Conservation (phyloP, 306 rosid species). For the Prunus dulcis region DNA sequence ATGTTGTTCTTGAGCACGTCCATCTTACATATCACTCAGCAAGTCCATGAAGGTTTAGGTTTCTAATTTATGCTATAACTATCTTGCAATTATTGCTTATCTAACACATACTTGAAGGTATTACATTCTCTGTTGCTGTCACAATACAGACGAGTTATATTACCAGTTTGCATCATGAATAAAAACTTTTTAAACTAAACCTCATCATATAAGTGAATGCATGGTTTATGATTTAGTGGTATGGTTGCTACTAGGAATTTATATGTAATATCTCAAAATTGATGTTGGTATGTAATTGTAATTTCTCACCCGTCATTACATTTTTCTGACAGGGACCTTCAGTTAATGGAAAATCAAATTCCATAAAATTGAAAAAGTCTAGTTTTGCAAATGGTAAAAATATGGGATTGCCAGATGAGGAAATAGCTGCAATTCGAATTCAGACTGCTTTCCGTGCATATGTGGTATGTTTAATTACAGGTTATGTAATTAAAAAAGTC, state of each 20-base stretch:
- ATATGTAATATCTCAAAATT: background rate
- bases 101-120: background rate
- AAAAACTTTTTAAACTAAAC: background rate
- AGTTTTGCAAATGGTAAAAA: constrained; percentile 42
- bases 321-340: constrained; percentile 45
- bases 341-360: constrained; percentile 37
- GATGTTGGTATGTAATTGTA: constrained; percentile 19
- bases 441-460: constrained; percentile 90
- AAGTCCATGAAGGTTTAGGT: background rate
- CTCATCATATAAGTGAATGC: background rate
- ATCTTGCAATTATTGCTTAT: background rate
- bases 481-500: constrained; percentile 12
- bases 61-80: background rate
- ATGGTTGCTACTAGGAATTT: background rate
- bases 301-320: constrained; percentile 19
- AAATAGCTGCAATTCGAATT: constrained; percentile 75
- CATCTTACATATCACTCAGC: background rate
- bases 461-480: constrained; percentile 39
- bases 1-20: background rate
- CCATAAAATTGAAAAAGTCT: constrained; percentile 37
- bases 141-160: background rate
- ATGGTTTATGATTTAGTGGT: constrained; percentile 15
- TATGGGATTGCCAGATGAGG: constrained; percentile 56
- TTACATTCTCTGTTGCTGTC: background rate
- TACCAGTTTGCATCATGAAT: background rate